A percentile compares a stretch with the other conserved stretches of the same genome.
Conservation (phyloP, 129 eudicot species). For the Sambucus nigra region DNA sequence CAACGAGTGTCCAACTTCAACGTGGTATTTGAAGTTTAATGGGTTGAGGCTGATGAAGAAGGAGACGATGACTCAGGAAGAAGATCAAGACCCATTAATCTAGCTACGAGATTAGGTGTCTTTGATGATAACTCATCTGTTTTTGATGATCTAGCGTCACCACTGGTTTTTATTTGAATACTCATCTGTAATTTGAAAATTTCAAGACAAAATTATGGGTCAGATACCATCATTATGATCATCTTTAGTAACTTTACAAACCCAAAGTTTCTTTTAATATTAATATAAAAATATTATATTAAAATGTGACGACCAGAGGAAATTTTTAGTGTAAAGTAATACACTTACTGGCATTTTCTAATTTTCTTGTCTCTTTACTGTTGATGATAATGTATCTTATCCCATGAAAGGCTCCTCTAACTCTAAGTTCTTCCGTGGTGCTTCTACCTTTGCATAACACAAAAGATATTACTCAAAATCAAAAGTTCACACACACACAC, state of each 20-base stretch:
- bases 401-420: slow-evolving; percentile 23
- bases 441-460: slow-evolving; percentile 49
- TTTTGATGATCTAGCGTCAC: slow-evolving; percentile 25
- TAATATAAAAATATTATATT: slow-evolving; percentile 4
- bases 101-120: slow-evolving; percentile 85
- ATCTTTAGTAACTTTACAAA: slow-evolving; percentile 25
- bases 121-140: slow-evolving; percentile 49
- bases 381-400: slow-evolving; percentile 24
- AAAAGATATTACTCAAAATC: background rate
- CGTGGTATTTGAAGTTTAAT: slow-evolving; percentile 23
- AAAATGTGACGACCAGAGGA: slow-evolving; percentile 1
- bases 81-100: slow-evolving; percentile 91
- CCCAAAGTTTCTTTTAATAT: background rate
- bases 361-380: slow-evolving; percentile 29
- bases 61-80: slow-evolving; percentile 68
- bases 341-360: slow-evolving; percentile 48
- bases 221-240: slow-evolving; percentile 18
- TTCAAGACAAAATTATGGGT: slow-evolving; percentile 1
- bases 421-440: slow-evolving; percentile 95
- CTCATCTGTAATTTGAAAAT: slow-evolving; percentile 28
- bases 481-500: background rate
- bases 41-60: slow-evolving; percentile 24
- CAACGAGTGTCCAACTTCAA: too few relatives aligned
- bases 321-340: background rate
- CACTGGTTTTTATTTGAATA: slow-evolving; percentile 63